Base-by-base conservation (phyloP, 176 grass and related monocot species). In the Paspalum vaginatum region DNA sequence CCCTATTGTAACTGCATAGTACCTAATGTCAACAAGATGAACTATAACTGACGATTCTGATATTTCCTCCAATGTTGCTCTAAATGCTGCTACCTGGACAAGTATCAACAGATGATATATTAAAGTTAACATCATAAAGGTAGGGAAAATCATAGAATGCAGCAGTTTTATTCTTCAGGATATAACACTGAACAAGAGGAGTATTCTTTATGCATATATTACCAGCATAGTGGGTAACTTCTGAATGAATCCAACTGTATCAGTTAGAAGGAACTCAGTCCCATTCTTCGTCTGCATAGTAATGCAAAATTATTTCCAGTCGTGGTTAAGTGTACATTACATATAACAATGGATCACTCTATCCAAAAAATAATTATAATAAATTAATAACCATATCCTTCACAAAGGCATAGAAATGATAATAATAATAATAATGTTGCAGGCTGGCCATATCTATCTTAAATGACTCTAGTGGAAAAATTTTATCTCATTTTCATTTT, bases 161-260 rank as follows among this genome's bases (percentile, higher is more conserved):
- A 54, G 21, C 12, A 67, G 7, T 3, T 55, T 21, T 55, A 42
- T 8, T 82, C 7, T 53, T 70, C 37, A 21, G 8, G 11, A 74
- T 17, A 44, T 38, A 61, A 16, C 16, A 55, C 81, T 9, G 50
- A 50, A 63, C 6, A 65, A 68, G 21, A 80, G n/a, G n/a, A 68
- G 20, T 74, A 45, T 68, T 60, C n/a, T n/a, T n/a, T n/a, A n/a
- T n/a, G n/a, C n/a, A n/a, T n/a, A n/a, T n/a, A n/a, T n/a, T 93
- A 99, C 96, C 81, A 95, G 68, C 88, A 88, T 99, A 75, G 96
- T 98, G n/a, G 96, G 96, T 68, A 99, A 81, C 56, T 99, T 99
- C 78, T 99, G 96, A 85, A 99, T 99, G 81, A 99, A 99, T 65
- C 96, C 96, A 2, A 99, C 92, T 20, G 96, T 95, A 77, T 99